phyloP scores from a whole-genome alignment of 2,329 filamentous ascomycete species.

The Fusarium hainanense region DNA sequence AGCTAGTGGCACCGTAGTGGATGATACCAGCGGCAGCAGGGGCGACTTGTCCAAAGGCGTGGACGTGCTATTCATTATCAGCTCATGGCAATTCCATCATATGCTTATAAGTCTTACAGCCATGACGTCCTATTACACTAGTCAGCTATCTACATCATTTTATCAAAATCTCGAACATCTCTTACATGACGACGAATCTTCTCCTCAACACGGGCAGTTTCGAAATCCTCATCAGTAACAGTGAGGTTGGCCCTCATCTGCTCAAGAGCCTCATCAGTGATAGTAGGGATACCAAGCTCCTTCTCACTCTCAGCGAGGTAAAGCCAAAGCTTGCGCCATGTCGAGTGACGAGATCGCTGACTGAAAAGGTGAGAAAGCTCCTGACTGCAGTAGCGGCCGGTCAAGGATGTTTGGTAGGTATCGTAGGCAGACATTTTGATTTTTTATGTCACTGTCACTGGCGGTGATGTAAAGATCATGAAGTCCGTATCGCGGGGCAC shows the following conservation, averaged over 20 bases:
- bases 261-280: constrained; percentile 33
- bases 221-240: constrained; percentile 32
- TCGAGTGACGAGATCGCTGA: constrained; percentile 25
- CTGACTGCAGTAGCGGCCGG: constrained; percentile 22
- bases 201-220: constrained; percentile 32
- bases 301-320: constrained; percentile 32
- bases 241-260: constrained; percentile 27
- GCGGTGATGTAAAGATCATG: constrained; percentile 5
- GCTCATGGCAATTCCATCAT: not conserved
- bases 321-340: constrained; percentile 36
- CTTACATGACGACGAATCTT: constrained; percentile 30
- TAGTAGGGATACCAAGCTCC: constrained; percentile 31
- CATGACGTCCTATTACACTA: constrained; percentile 19
- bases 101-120: not conserved
- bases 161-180: not conserved
- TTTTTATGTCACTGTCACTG: not conserved
- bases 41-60: constrained; percentile 25
- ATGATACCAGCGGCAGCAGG: constrained; percentile 32
- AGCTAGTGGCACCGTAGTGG: constrained; percentile 27
- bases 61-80: constrained; percentile 9
- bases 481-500: not conserved
- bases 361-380: constrained; percentile 27
- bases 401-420: constrained; percentile 21
- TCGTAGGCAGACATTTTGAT: constrained; percentile 13
- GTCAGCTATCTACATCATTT: not conserved